Base-by-base conservation (phyloP, 1,284 basidiomycete species). In the Boletus sp. region DNA sequence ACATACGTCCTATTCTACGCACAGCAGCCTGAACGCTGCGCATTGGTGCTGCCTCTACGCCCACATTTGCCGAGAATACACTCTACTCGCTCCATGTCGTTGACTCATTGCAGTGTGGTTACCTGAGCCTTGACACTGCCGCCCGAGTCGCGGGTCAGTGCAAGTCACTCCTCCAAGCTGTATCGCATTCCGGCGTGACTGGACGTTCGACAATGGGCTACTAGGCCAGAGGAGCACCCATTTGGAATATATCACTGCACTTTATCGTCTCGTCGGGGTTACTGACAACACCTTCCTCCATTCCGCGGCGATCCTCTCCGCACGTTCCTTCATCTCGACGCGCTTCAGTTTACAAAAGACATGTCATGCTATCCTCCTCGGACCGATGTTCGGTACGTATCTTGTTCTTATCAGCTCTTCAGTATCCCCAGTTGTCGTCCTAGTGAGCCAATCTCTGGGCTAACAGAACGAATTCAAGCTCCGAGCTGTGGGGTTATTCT, bases 321-420 rank as follows among this genome's bases (percentile, higher is more conserved):
- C 63, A 64, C 63, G 55, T 62, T 57, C 44, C 44, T 48, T n/a
- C 19, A 17, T 4, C 27, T 50, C 21, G 27, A 27, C 31, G 25
- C 17, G 14, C 21, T 35, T 13, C n/a, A 37, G 33, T 21, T 23
- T 25, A 27, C 44, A 28, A 33, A 21, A 28, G 13, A 46, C 21
- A 17, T 40, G 21, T 17, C 35, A 49, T 28, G n/a, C 28, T 25
- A 21, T 23, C 52, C 35, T 30, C 35, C 19, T 47, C 44, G 37
- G 55, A 25, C 28, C 52, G 35, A 48, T 21, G 25, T 46, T 47
- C 17, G 33, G 21, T 30, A 6, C 25, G 10, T 35, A 19, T 17
- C 30, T 31, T 37, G n/a, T 25, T 17, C 46, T 60, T 60, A 46
- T 61, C 44, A 21, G 35, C 21, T 31, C 19, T 27, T 28, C 10